Base-by-base conservation (phyloP, 2,329 filamentous ascomycete species). In the Phaeosphaeriaceae sp. region DNA sequence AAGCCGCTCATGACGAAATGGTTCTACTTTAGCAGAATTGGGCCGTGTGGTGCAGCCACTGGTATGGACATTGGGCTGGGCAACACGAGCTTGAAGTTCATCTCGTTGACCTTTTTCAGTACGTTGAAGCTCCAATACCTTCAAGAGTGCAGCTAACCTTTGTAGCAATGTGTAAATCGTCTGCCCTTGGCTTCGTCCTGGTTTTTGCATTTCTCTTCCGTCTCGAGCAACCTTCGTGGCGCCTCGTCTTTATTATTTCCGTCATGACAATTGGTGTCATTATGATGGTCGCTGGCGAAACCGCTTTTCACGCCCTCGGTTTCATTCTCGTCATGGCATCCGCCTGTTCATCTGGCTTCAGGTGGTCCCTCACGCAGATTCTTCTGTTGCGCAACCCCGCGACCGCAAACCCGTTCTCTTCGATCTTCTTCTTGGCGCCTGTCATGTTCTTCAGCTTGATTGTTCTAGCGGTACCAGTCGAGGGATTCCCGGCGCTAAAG, bases 311-410 rank as follows among this genome's bases (percentile, higher is more conserved):
- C 68, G 83, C 90, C 0, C 84, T 92, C 27, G 95, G 95, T 44
- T 99, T 99, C 77, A 79, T 92, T 48, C 89, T 99, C 63, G 91
- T 98, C 79, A 98, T 99, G 77, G 89, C 90, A 0, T 93, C 95
- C 13, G 92, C 93, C 52, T 95, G 96, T 80, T 97, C 97, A 75
- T 97, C 93, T 1, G 95, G 95, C 54, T 97, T 99, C 81, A 90
- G 95, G 69, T 99, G 95, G 95, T 92, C 88, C n/a, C 82, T 99
- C n/a, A 98, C 95, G 0, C 95, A 99, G 75, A 97, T 99, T 59
- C 87, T 99, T 3, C 87, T 99, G 7, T 87, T 98, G 25, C 90
- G 93, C 67, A 96, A 97, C 78, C 93, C 93, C 1, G 93, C 95
- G 20, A 99, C 95, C 0, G 92, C 91, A 46, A 99, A 99, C 72